These are phyloP conservation scores for Calamus simplicifolius DNA, from an alignment of 176 grass and related monocot genomes.

Conservation along the genomic window DNA sequence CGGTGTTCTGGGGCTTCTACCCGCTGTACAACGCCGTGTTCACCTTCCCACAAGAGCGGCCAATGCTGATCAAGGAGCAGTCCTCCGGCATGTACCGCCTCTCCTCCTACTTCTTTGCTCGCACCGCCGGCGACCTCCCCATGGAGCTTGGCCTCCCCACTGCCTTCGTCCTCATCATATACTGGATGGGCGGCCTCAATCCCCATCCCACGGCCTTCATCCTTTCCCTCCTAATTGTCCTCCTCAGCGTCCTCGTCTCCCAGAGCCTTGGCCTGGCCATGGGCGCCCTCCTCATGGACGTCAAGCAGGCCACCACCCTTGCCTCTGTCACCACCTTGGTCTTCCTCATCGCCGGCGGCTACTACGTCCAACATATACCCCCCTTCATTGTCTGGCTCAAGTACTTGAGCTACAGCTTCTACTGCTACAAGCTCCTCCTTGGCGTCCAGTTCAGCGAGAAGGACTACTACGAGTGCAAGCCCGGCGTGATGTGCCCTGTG, in stretches of 20 bases:
- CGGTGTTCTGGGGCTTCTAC: slow-evolving; percentile 99
- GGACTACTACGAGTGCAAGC: slow-evolving; percentile 52
- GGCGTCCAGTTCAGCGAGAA: slow-evolving; percentile 60
- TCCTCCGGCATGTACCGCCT: slow-evolving; percentile 93
- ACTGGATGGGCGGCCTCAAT: slow-evolving; percentile 94
- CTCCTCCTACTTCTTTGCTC: slow-evolving; percentile 86
- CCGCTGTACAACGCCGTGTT: slow-evolving; percentile 99
- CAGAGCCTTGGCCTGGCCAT: slow-evolving; percentile 95
- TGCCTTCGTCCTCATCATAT: slow-evolving; percentile 83
- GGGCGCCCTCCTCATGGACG: slow-evolving; percentile 89
- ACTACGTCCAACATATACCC: slow-evolving; percentile 97
- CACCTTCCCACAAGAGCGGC: slow-evolving; percentile 75
- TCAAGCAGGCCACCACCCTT: slow-evolving; percentile 94
- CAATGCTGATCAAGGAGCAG: slow-evolving; percentile 77
- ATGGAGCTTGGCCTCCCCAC: slow-evolving; percentile 97
- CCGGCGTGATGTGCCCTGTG: slow-evolving; percentile 38
- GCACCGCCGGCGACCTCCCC: slow-evolving; percentile 69
- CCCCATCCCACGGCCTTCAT: slow-evolving; percentile 36
- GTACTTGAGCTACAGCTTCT: slow-evolving; percentile 98
- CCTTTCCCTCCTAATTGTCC: slow-evolving; percentile 63
- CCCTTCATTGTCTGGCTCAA: slow-evolving; percentile 74
- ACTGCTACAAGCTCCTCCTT: slow-evolving; percentile 87
- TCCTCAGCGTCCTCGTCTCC: slow-evolving; percentile 90
- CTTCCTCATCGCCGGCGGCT: slow-evolving; percentile 95
- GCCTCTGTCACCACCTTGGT: slow-evolving; percentile 92